These are phyloP conservation scores for Penicillium subrubescens DNA, from an alignment of 495 filamentous ascomycete species.

Conservation along the genomic window DNA sequence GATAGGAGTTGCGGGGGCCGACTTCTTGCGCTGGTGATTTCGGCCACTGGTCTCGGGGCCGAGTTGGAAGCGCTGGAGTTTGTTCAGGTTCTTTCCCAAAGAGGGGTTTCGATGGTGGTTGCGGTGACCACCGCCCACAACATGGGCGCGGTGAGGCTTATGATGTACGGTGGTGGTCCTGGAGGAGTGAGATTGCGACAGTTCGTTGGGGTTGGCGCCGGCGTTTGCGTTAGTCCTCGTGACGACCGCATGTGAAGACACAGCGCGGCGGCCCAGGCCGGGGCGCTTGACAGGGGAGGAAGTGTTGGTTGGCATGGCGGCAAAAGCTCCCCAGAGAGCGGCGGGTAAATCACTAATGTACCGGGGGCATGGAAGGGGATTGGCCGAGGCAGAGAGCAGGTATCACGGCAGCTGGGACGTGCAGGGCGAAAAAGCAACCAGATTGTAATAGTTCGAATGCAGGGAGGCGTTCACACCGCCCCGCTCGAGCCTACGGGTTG, in stretches of 20 bases:
- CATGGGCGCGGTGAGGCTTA: constrained; percentile 43
- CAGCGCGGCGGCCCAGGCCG: constrained; percentile 48
- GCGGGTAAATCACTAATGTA: constrained; percentile 27
- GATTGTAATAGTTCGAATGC: constrained; percentile 18
- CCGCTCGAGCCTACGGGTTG: constrained; percentile 14
- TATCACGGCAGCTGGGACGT: constrained; percentile 32
- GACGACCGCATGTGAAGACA: constrained; percentile 51
- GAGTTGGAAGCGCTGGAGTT: constrained; percentile 42
- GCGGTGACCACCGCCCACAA: constrained; percentile 46
- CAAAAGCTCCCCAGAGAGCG: constrained; percentile 22
- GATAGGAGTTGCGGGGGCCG: constrained; percentile 48
- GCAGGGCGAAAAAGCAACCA: constrained; percentile 34
- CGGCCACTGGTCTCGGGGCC: constrained; percentile 34
- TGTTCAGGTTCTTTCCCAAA: constrained; percentile 45
- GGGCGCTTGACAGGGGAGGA: constrained; percentile 52
- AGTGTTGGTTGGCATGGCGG: constrained; percentile 47
- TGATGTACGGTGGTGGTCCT: constrained; percentile 31
- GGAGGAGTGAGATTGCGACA: constrained; percentile 39
- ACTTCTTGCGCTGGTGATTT: constrained; percentile 52
- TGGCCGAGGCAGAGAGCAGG: constrained; percentile 30
- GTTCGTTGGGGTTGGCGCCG: constrained; percentile 36
- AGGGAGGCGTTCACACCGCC: constrained; percentile 24
- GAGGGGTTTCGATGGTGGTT: constrained; percentile 48
- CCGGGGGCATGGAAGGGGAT: constrained; percentile 34
- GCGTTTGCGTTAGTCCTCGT: constrained; percentile 40